Evolutionary conservation across 352 stramenopile genomes (phyloP), one percentile per base, ranked within the genome.

Genomic region (Phytophthora pisi): DNA sequence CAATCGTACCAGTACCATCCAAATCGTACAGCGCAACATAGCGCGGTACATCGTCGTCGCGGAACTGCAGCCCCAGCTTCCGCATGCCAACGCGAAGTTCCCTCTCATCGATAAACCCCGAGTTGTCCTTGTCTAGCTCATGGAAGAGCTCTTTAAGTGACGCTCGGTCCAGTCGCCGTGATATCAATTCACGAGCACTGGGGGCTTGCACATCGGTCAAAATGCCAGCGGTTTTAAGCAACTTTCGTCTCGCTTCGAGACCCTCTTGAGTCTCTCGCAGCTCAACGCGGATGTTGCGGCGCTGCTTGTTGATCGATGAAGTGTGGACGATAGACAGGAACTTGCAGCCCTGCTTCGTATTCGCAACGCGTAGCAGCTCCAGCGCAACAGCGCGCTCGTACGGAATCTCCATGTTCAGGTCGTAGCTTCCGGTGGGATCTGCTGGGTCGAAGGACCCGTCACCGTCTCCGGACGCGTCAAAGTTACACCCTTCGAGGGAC

Each of bases 311-410:
- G 5, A 52, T 30, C 7, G 31, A 51, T 0, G 79, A 75, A 0
- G 75, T 75, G 61, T 94, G 86, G 0, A 79, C 49, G 24, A 94
- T 87, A 26, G 86, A 92, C 18, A 94, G 53, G 51, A 94, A 94
- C 57, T 94, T 94, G 69, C 86, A 94, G 43, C 86, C 86, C 57
- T 91, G 84, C 51, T 90, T 91, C 8, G 80, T 90, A 45, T 90
- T 89, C 13, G 82, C 86, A 8, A 91, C 78, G 5, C 79, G 83
- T 15, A 93, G 51, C 24, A 93, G 65, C 68, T 93, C 86, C 15
- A 93, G 62, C 1, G 85, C 83, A 30, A 93, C 82, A 2, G 86
- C 83, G 18, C 84, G 76, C 30, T 92, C 86, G 61, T 93, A 93
- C 3, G 86, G 86, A 18, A 93, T 78, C 23, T 85, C 72, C 77